Evolutionary conservation across 2,329 filamentous ascomycete species (phyloP).

Genomic region (Pestalotiopsis sp.): DNA sequence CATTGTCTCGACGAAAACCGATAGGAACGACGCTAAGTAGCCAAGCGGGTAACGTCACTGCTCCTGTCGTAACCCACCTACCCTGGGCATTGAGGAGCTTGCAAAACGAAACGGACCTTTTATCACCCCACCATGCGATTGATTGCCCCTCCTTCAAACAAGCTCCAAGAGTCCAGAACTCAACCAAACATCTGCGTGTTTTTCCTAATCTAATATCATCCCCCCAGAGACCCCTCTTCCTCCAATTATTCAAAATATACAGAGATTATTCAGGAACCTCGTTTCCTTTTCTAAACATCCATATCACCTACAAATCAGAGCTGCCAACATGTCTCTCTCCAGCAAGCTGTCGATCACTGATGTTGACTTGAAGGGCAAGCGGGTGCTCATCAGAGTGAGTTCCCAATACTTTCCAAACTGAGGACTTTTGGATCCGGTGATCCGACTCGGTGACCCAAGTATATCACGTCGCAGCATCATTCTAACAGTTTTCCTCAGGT

Average conservation of each 20-base stretch:
- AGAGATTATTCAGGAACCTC: slow-evolving; percentile 2
- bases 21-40: slow-evolving; percentile 8
- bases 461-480: neutral
- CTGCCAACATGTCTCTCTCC: slow-evolving; percentile 85
- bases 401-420: neutral
- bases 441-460: neutral
- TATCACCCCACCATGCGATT: slow-evolving; percentile 9
- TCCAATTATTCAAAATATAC: slow-evolving; percentile 5
- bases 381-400: slow-evolving; percentile 92
- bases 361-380: slow-evolving; percentile 96
- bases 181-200: slow-evolving; percentile 12
- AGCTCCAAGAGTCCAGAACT: slow-evolving; percentile 1
- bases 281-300: slow-evolving; percentile 19
- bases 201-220: slow-evolving; percentile 2
- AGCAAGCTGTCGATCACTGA: slow-evolving; percentile 98
- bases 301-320: neutral
- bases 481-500: slow-evolving; percentile 60
- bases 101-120: neutral
- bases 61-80: neutral
- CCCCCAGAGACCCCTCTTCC: neutral
- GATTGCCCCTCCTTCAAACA: slow-evolving; percentile 6
- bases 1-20: slow-evolving; percentile 4
- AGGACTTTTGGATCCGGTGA: neutral
- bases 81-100: neutral
- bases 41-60: slow-evolving; percentile 11